Percentiles rank a stretch among this genome's conserved stretches.
phyloP scores from a whole-genome alignment of 345 rosid genomes.

The Sonneratia caseolaris region DNA sequence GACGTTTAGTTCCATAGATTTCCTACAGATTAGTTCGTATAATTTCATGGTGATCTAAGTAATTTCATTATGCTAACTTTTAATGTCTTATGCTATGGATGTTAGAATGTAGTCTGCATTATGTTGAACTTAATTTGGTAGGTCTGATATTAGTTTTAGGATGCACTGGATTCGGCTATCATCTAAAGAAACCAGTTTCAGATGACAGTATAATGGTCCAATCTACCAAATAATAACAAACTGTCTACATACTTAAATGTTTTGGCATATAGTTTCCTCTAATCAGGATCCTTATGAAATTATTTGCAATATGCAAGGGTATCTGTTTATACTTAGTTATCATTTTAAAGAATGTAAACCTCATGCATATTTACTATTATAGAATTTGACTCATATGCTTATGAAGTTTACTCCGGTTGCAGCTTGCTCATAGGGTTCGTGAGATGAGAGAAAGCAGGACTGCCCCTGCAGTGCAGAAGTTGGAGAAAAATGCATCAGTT shows the following conservation, averaged over 20 bases:
- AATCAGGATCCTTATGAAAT: background rate
- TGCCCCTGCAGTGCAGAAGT: conserved; percentile 65
- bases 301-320: background rate
- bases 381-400: background rate
- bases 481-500: conserved; percentile 48
- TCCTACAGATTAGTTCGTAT: background rate
- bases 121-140: background rate
- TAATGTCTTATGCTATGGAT: background rate
- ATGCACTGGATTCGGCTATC: background rate
- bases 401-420: conserved; percentile 15
- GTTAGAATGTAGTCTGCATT: background rate
- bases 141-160: background rate
- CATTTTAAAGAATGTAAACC: background rate
- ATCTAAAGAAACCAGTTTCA: background rate
- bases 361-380: background rate
- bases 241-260: background rate
- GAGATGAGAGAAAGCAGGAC: conserved; percentile 91
- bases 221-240: background rate
- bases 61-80: background rate
- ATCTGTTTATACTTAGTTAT: background rate
- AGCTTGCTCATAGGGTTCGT: conserved; percentile 93
- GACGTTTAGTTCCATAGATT: background rate
- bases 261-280: background rate
- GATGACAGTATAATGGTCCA: background rate
- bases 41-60: background rate